phyloP scores from a whole-genome alignment of 1,284 basidiomycete species.

The Porogramme epimiltina region DNA sequence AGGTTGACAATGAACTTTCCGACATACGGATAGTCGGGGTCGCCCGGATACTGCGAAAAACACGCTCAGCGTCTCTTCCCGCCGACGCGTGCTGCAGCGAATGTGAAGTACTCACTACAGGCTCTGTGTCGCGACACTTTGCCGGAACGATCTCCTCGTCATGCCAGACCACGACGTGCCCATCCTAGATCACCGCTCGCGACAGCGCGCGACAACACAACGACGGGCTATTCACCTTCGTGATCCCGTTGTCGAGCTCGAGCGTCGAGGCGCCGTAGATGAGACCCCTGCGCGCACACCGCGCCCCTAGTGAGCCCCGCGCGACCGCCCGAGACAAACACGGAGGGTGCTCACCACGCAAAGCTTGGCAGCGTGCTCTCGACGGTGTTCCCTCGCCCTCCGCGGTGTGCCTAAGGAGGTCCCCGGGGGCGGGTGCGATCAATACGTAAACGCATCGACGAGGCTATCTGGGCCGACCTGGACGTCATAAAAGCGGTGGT shows the following conservation, averaged over 20 bases:
- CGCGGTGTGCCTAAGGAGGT: constrained; percentile 70
- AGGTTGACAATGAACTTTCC: constrained; percentile 77
- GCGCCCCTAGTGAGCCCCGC: background rate
- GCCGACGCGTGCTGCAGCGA: background rate
- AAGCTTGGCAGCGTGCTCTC: constrained; percentile 74
- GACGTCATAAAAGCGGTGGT: constrained; percentile 29
- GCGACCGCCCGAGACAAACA: background rate
- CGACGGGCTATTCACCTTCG: constrained; percentile 46
- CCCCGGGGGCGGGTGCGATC: constrained; percentile 3
- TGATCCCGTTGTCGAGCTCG: constrained; percentile 78
- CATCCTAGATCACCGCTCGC: constrained; percentile 50
- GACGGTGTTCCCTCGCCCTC: constrained; percentile 71
- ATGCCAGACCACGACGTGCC: constrained; percentile 78
- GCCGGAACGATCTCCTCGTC: constrained; percentile 63
- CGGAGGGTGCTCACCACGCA: constrained; percentile 57
- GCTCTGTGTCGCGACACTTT: constrained; percentile 70
- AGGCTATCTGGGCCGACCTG: constrained; percentile 27
- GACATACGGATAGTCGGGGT: constrained; percentile 70
- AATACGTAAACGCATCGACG: constrained; percentile 14
- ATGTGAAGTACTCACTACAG: constrained; percentile 46
- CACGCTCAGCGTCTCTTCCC: too few relatives aligned
- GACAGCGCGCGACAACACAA: constrained; percentile 1
- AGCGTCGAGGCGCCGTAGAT: constrained; percentile 75
- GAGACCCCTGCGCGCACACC: constrained; percentile 50
- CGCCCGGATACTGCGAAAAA: constrained; percentile 44